Evolutionary conservation across 2,329 filamentous ascomycete species (phyloP).

Genomic region (Aspergillus amoenus): DNA sequence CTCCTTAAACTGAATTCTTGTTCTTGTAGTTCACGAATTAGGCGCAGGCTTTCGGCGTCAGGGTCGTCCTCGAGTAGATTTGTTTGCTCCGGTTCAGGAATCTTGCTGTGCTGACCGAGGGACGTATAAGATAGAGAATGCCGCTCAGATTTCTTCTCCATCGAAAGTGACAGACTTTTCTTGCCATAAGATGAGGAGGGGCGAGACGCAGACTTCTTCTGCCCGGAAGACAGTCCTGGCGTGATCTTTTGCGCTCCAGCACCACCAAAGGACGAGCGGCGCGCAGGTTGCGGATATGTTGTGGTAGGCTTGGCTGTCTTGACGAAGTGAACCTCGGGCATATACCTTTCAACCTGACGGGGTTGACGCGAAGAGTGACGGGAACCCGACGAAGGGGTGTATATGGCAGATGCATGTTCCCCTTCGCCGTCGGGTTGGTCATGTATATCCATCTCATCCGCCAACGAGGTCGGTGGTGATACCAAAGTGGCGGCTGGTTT

Average conservation of each 20-base stretch:
- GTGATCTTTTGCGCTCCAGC: conserved; percentile 26
- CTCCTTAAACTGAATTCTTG: conserved; percentile 46
- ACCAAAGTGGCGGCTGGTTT: conserved; percentile 41
- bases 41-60: conserved; percentile 44
- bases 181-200: conserved; percentile 41
- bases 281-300: conserved; percentile 23
- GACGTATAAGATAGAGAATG: conserved; percentile 25
- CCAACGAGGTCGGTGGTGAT: conserved; percentile 46
- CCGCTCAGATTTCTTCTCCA: conserved; percentile 39
- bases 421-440: conserved; percentile 34
- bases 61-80: conserved; percentile 31
- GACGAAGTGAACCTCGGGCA: conserved; percentile 31
- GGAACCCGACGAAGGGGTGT: conserved; percentile 43
- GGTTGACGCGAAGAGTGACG: conserved; percentile 47
- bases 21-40: conserved; percentile 47
- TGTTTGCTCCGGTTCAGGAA: conserved; percentile 26
- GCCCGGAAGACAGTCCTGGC: conserved; percentile 26
- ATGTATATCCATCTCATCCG: conserved; percentile 40
- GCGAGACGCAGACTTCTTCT: conserved; percentile 36
- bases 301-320: conserved; percentile 26
- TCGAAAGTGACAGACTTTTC: conserved; percentile 34
- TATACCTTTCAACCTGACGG: conserved; percentile 41
- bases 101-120: conserved; percentile 29
- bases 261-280: conserved; percentile 23
- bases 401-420: conserved; percentile 26